Percentiles rank a stretch among this genome's conserved stretches.
These are phyloP conservation scores for Colletotrichum salicis DNA, from an alignment of 2,329 filamentous ascomycete species.

Conservation along the genomic window DNA sequence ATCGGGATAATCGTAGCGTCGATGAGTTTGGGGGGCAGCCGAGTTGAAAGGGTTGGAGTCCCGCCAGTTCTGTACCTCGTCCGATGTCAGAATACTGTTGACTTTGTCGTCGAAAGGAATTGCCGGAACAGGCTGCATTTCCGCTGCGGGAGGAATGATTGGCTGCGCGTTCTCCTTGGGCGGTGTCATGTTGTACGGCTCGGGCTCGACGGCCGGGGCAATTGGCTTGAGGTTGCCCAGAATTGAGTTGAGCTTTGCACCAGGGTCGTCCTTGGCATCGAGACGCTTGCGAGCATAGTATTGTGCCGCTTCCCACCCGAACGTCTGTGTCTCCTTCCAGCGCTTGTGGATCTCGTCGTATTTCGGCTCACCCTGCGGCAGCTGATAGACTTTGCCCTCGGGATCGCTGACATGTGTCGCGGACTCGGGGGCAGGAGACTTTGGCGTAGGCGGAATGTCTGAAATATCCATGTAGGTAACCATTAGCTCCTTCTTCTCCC, in stretches of 20 bases:
- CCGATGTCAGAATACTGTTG: conserved; percentile 56
- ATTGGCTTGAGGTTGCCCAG: conserved; percentile 41
- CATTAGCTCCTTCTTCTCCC: conserved; percentile 70
- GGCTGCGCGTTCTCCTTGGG: conserved; percentile 32
- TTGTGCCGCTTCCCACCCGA: conserved; percentile 55
- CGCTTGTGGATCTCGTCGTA: conserved; percentile 62
- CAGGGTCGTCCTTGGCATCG: conserved; percentile 49
- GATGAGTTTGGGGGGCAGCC: conserved; percentile 39
- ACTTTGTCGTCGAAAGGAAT: conserved; percentile 53
- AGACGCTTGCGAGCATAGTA: conserved; percentile 57
- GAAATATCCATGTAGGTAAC: conserved; percentile 64
- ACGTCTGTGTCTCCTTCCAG: conserved; percentile 58
- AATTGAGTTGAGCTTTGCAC: conserved; percentile 53
- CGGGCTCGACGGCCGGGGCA: conserved; percentile 27
- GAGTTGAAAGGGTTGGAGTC: conserved; percentile 52
- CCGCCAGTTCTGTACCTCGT: conserved; percentile 54
- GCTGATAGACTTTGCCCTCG: conserved; percentile 44
- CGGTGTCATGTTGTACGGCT: conserved; percentile 37
- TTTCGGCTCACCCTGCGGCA: conserved; percentile 53
- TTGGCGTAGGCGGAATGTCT: conserved; percentile 67
- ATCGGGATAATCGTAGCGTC: conserved; percentile 55
- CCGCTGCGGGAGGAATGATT: conserved; percentile 45
- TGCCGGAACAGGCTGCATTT: conserved; percentile 45
- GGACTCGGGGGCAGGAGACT: conserved; percentile 59
- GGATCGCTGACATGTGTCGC: conserved; percentile 31